Conservation (phyloP, 352 stramenopile genomes). For the Pythium dissimile region DNA sequence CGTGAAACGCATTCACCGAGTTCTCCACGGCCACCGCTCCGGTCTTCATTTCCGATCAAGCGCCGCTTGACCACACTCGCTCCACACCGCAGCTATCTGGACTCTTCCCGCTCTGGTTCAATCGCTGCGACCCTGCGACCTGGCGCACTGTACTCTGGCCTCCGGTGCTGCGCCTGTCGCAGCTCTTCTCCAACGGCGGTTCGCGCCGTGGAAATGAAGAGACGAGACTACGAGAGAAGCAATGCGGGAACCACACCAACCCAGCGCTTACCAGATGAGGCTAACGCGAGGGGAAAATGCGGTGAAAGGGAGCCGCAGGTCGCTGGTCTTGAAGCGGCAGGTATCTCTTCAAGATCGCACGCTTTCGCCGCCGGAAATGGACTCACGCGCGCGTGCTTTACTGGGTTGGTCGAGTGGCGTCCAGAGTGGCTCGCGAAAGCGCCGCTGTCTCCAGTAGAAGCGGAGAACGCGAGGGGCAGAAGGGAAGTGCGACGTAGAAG, state of each 20-base stretch:
- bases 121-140: not conserved
- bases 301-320: no score
- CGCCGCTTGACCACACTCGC: no score
- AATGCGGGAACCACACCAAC: no score
- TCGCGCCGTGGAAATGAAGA: no score
- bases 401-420: not conserved
- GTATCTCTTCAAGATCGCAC: not conserved
- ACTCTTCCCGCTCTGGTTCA: slow-evolving; percentile 1
- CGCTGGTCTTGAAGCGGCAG: no score
- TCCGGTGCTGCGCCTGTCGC: slow-evolving; percentile 4
- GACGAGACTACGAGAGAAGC: no score
- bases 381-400: slow-evolving; percentile 3
- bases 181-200: slow-evolving; percentile 4
- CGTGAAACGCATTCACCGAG: slow-evolving; percentile 24
- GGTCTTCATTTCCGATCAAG: slow-evolving; percentile 29
- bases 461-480: not conserved
- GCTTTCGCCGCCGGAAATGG: slow-evolving; percentile 1
- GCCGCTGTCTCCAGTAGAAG: no score
- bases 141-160: slow-evolving; percentile 3
- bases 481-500: not conserved
- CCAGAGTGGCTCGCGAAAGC: no score
- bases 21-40: slow-evolving; percentile 43
- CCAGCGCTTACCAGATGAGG: not conserved
- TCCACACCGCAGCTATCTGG: not conserved
- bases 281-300: no score